Percentiles rank a stretch among this genome's conserved stretches.
phyloP scores from a whole-genome alignment of 306 rosid genomes.

The Herpetospermum pedunculosum region DNA sequence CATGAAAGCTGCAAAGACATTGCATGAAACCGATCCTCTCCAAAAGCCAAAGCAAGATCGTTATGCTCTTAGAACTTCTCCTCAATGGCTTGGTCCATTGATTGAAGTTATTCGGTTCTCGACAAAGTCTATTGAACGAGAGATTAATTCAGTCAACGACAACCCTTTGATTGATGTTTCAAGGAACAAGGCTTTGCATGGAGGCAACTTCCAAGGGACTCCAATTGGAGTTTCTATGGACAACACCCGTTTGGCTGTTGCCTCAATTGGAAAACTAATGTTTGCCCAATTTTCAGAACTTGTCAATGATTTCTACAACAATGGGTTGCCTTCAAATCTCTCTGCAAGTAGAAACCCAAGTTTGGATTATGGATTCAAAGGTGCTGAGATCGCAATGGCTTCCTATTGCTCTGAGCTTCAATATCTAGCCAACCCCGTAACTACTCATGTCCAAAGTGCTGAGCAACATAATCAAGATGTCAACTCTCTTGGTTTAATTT shows the following conservation, averaged over 20 bases:
- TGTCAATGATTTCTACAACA: constrained; percentile 78
- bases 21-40: constrained; percentile 71
- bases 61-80: constrained; percentile 80
- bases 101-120: constrained; percentile 81
- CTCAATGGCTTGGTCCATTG: constrained; percentile 90
- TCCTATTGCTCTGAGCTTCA: constrained; percentile 82
- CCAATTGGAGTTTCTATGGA: constrained; percentile 98
- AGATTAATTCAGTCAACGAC: constrained; percentile 81
- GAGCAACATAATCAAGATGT: constrained; percentile 95
- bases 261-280: constrained; percentile 80
- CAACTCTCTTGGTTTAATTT: constrained; percentile 76
- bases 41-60: constrained; percentile 86
- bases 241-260: constrained; percentile 78
- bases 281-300: constrained; percentile 92
- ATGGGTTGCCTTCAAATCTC: constrained; percentile 79
- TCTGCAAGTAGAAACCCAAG: constrained; percentile 69
- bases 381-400: constrained; percentile 94
- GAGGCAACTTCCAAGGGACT: constrained; percentile 93
- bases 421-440: constrained; percentile 72
- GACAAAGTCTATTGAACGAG: constrained; percentile 78
- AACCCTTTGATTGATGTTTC: constrained; percentile 93
- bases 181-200: constrained; percentile 81
- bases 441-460: constrained; percentile 83
- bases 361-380: constrained; percentile 87
- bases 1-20: constrained; percentile 49